phyloP scores from a whole-genome alignment of 2,329 filamentous ascomycete species.

The Botrytis cinerea region DNA sequence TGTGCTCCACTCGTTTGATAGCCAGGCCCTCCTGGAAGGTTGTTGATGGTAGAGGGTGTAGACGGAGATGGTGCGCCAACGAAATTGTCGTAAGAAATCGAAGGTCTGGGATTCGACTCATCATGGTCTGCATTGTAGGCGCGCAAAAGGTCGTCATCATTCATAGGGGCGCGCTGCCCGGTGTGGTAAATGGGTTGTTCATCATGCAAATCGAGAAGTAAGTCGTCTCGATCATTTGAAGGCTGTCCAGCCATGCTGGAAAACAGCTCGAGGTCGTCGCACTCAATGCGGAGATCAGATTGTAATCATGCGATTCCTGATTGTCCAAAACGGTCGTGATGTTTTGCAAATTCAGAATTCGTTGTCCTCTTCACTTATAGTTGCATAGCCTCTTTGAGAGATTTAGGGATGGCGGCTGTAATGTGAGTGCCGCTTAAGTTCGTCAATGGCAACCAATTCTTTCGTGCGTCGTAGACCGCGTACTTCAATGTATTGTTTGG shows the following conservation, averaged over 20 bases:
- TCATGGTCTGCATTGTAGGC: conserved; percentile 66
- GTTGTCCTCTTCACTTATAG: conserved; percentile 4
- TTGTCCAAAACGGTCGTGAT: conserved; percentile 1
- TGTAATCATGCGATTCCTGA: conserved; percentile 29
- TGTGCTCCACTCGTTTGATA: conserved; percentile 30
- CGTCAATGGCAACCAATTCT: conserved; percentile 9
- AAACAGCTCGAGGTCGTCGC: conserved; percentile 36
- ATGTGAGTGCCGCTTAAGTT: conserved; percentile 10
- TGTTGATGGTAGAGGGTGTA: conserved; percentile 48
- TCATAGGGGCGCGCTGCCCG: conserved; percentile 75
- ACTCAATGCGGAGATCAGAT: conserved; percentile 33
- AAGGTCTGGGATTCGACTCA: conserved; percentile 69
- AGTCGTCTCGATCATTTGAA: conserved; percentile 52
- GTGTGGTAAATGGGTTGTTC: conserved; percentile 70
- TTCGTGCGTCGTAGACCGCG: conserved; percentile 3
- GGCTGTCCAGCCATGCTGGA: conserved; percentile 63
- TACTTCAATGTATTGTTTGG: neutral
- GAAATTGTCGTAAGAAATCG: conserved; percentile 93
- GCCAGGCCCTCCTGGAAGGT: conserved; percentile 42
- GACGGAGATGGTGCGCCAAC: conserved; percentile 66
- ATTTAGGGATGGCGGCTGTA: conserved; percentile 11
- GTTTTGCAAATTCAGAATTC: neutral
- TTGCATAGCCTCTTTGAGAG: conserved; percentile 31
- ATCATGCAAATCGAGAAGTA: conserved; percentile 75
- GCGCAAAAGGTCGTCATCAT: conserved; percentile 78